Evolutionary conservation across 108 stramenopile genomes (phyloP), one percentile per base, ranked within the genome.

Genomic region (Ochromonas danica): DNA sequence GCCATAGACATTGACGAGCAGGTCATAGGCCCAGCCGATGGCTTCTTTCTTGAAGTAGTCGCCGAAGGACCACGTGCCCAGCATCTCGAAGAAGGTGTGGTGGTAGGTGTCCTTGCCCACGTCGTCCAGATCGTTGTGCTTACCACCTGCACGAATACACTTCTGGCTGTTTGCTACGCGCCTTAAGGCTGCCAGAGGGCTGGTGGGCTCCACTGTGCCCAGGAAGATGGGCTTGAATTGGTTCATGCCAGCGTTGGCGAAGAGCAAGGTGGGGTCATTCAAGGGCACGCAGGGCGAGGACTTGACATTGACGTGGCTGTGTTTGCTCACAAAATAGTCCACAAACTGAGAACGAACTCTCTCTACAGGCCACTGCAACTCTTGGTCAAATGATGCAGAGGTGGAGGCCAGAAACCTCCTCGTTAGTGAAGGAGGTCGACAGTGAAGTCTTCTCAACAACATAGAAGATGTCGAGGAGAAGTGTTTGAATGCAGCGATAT

Each of bases 11-110:
- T 79, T 28, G 2, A 82, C 84, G 39, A 87, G 84, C 0, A 85
- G 38, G 22, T 87, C 85, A 71, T 80, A 87, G 14, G 85, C 84
- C 86, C 84, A 85, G 31, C 61, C 80, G 22, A 87, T 85, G 25
- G 86, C 84, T 71, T 87, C 86, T 1, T 83, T 60, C 77, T 87
- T 78, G 0, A 79, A 79, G 62, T 78, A 82, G 35, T 79, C 1
- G 0, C 78, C 77, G 28, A 79, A 82, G 1, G 83, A 87, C 86
- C 86, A 87, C 40, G 85, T 86, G 31, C 86, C 86, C 28, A 87
- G 80, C 86, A 87, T 87, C 31, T 87, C 86, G 62, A 87, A 87
- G 85, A 87, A 87, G 31, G 86, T 87, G 80, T 87, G 86, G 75
- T 87, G 86, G 83, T 87, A 87, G 0, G 80, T 83, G 83, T 87